A percentile compares a stretch with the other conserved stretches of the same genome.
Conservation (phyloP, 768 basidiomycete genomes). For the Pilatotrama ljubarskyi region DNA sequence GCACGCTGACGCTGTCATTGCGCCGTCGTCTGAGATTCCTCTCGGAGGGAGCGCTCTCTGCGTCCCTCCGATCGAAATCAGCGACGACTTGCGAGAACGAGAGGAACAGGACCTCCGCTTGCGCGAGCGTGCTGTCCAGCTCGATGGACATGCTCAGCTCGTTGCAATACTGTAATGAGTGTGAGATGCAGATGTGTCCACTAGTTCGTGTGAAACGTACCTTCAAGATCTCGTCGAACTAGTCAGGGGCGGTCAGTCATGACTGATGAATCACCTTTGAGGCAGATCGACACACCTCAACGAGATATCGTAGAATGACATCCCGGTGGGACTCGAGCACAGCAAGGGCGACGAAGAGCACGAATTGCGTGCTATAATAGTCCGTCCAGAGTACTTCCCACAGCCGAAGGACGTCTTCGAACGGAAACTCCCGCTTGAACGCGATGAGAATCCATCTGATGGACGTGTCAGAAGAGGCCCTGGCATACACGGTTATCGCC, state of each 20-base stretch:
- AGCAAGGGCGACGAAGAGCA: conserved; percentile 93
- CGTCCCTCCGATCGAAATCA: conserved; percentile 81
- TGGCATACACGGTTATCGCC: not conserved
- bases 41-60: conserved; percentile 44
- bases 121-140: conserved; percentile 90
- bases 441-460: conserved; percentile 87
- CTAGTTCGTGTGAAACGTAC: conserved; percentile 32
- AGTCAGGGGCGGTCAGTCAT: not conserved
- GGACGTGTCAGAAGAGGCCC: not conserved
- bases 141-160: conserved; percentile 97
- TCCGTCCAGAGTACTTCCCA: conserved; percentile 97
- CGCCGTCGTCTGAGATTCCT: conserved; percentile 38
- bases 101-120: conserved; percentile 95
- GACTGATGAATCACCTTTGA: not conserved
- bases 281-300: conserved; percentile 62
- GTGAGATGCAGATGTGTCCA: not conserved
- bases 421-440: conserved; percentile 96
- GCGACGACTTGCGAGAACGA: conserved; percentile 88
- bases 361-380: conserved; percentile 83
- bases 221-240: conserved; percentile 85
- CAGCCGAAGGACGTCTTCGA: conserved; percentile 82
- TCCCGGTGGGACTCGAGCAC: conserved; percentile 94
- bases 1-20: not conserved
- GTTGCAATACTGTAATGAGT: conserved; percentile 71
- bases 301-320: conserved; percentile 91